Evolutionary conservation across 306 rosid genomes (phyloP).

Genomic region (Urtica urens): DNA sequence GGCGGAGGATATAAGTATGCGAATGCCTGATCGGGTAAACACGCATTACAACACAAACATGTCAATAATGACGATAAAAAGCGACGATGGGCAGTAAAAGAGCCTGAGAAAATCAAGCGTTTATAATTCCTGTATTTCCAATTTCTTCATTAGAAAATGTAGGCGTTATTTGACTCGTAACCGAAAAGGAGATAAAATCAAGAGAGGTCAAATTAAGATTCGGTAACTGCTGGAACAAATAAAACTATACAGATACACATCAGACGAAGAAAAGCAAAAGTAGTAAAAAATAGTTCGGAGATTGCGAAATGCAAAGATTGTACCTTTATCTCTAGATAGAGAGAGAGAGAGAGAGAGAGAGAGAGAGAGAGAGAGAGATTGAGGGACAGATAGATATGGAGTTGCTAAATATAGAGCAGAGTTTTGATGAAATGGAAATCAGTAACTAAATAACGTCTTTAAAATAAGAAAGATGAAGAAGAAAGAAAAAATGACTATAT

Average conservation of each 20-base stretch:
- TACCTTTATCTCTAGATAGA: constrained; percentile 17
- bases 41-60: no score
- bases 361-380: neutral
- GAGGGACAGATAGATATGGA: neutral
- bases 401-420: constrained; percentile 34
- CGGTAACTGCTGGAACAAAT: constrained; percentile 24
- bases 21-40: no score
- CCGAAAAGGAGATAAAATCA: constrained; percentile 28
- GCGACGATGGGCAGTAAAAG: neutral
- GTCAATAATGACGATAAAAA: constrained; percentile 10
- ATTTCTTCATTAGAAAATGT: constrained; percentile 9
- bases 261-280: neutral
- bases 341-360: constrained; percentile 10
- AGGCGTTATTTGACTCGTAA: constrained; percentile 20
- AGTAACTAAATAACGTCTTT: constrained; percentile 1
- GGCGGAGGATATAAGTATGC: no score
- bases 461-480: constrained; percentile 9
- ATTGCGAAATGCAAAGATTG: neutral
- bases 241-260: constrained; percentile 9
- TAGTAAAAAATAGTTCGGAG: constrained; percentile 1
- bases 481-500: no score
- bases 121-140: neutral
- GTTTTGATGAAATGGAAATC: constrained; percentile 8
- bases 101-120: constrained; percentile 26
- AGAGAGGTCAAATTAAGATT: constrained; percentile 1